Percentiles rank a stretch among this genome's conserved stretches.
Conservation (phyloP, 371 early-diverging fungal genomes). For the Syncephalastrum monosporum region DNA sequence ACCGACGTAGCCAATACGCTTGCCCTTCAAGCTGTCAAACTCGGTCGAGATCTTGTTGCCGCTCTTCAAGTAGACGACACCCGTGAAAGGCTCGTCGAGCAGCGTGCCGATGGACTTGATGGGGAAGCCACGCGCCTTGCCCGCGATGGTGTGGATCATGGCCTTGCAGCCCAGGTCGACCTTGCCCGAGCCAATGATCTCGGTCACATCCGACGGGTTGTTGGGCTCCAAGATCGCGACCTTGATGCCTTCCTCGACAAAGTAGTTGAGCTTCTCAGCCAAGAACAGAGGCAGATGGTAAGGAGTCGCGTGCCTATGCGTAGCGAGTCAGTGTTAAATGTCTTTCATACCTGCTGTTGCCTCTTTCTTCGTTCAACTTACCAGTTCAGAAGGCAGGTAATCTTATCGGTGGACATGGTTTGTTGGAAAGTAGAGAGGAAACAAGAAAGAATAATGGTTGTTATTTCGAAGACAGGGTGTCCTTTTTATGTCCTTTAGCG, state of each 20-base stretch:
- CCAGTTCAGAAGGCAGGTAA: slow-evolving; percentile 58
- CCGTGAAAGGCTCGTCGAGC: slow-evolving; percentile 68
- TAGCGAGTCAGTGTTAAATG: background rate
- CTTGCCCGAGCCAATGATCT: slow-evolving; percentile 66
- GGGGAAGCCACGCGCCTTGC: slow-evolving; percentile 62
- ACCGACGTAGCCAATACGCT: slow-evolving; percentile 66
- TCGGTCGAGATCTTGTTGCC: slow-evolving; percentile 58
- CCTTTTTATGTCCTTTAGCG: no score
- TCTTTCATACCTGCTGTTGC: no score
- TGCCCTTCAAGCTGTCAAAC: slow-evolving; percentile 54
- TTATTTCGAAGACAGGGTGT: no score
- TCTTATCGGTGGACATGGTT: slow-evolving; percentile 54
- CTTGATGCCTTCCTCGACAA: slow-evolving; percentile 58
- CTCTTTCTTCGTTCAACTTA: background rate
- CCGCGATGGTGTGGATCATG: slow-evolving; percentile 75
- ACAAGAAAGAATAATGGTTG: slow-evolving; percentile 1
- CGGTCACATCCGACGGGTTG: slow-evolving; percentile 67
- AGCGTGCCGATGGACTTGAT: slow-evolving; percentile 68
- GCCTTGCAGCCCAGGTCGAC: slow-evolving; percentile 67
- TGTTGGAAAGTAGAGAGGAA: slow-evolving; percentile 5
- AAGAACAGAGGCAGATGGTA: slow-evolving; percentile 68
- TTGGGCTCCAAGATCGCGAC: slow-evolving; percentile 67
- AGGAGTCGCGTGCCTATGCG: slow-evolving; percentile 51
- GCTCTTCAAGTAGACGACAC: slow-evolving; percentile 57
- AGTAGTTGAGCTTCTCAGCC: slow-evolving; percentile 62